Base-by-base conservation (phyloP, 176 grass and related monocot species). In the Musa schizocarpa region DNA sequence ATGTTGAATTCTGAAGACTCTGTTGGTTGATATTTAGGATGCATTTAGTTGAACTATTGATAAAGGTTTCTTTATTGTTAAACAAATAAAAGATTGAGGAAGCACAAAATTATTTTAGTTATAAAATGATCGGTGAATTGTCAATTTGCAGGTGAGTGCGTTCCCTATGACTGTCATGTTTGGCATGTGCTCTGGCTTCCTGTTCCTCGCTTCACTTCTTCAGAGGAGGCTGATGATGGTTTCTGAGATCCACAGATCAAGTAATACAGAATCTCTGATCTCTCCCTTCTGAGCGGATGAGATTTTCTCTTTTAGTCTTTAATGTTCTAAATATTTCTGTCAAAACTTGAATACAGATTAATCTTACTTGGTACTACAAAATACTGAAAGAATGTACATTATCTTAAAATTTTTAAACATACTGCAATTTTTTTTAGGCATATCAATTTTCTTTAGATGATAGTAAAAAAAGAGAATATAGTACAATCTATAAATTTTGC, bases 121-220 rank as follows among this genome's bases (percentile, higher is more conserved):
- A 23, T 26, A 9, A 25, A 54, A 24, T 55, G 52, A 54, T 61
- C 2, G 73, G n/a, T 75, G 6, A 43, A 75, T 22, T 73, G 54
- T 19, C 54, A 24, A 51, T 52, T 65, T 51, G 49, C 34, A 77
- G 75, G 75, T 77, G 19, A 61, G 13, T 53, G 75, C 75, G 11
- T 77, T 77, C 13, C 59, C 75, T 17, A 77, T 77, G 59, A 65
- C 75, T 11, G 20, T 25, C 58, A 77, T 77, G 75, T 77, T 77
- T 27, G 75, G 75, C 59, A 77, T 77, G 75, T 77, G 75, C 48
- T 13, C 27, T 26, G 1, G 24, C 17, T 77, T 77, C 75, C 75
- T 77, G 16, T 17, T 77, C 34, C 20, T 77, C 3, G 75, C 75
- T 43, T 53, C 75, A 17, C 0, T 77, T 2, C 20, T 77, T n/a